Base-by-base conservation (phyloP, 2,329 filamentous ascomycete species). In the Stagonosporopsis rhizophila region DNA sequence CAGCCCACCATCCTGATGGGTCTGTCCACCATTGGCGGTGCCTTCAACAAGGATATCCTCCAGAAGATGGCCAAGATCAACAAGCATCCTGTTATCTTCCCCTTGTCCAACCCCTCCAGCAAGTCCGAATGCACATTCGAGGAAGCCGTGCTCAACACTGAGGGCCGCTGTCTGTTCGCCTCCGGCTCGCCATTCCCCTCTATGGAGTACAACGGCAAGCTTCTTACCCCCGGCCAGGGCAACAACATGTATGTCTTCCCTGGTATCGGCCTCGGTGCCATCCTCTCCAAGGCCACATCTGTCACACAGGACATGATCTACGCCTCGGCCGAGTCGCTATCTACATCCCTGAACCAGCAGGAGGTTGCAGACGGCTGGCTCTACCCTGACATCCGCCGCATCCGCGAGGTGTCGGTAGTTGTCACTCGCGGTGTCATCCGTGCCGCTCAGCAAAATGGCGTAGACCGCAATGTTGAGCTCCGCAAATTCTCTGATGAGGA, bases 121-220 rank as follows among this genome's bases (percentile, higher is more conserved):
- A 97, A 98, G 83, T 96, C 94, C 8, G 95, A 99, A 81, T 98
- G 95, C 81, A 96, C 92, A 15, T 98, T 96, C 71, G 93, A 97
- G 82, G 90, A 95, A 73, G 95, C 95, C 15, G 85, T 98, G 71
- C 85, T 87, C 70, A 88, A 94, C 87, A 98, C 94, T 11, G 90
- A 98, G 56, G 94, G 94, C 59, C 91, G 88, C 52, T 92, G 88
- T 69, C 87, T 99, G 75, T 99, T 99, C 73, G 95, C 95, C 46
- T 97, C 92, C 6, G 95, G 95, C 61, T 96, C 92, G 44, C 95
- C 95, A 14, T 98, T 98, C 85, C 85, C 87, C 22, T 83, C 88
- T 2, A 84, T 91, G 72, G 72, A 77, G 56, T 71, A 66, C 53
- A 68, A 77, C 28, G 81, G 81, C 59, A 79, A 79, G 67, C 67